A percentile compares a stretch with the other conserved stretches of the same genome.
Conservation (phyloP, 1,284 basidiomycete species). For the Cutaneotrichosporon sp. region DNA sequence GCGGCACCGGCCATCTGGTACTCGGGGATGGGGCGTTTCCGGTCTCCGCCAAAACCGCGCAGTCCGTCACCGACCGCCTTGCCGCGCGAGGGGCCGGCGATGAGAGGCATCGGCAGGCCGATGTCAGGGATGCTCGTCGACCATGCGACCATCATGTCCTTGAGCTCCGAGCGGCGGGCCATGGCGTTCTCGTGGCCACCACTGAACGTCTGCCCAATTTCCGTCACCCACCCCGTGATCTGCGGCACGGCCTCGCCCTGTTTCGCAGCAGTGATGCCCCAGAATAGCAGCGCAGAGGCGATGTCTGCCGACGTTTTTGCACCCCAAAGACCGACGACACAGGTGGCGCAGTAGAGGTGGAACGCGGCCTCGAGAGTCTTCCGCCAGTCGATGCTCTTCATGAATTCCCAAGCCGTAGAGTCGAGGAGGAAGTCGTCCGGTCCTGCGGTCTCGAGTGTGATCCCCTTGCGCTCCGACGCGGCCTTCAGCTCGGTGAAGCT, state of each 20-base stretch:
- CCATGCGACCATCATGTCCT: conserved; percentile 28
- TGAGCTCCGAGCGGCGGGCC: conserved; percentile 21
- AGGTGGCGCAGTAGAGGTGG: conserved; percentile 36
- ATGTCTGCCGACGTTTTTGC: conserved; percentile 15
- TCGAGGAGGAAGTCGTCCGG: conserved; percentile 22
- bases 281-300: conserved; percentile 26
- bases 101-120: conserved; percentile 23
- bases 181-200: conserved; percentile 12
- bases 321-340: conserved; percentile 34
- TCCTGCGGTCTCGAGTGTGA: conserved; percentile 5
- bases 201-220: conserved; percentile 12
- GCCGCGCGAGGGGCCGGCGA: conserved; percentile 27
- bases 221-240: conserved; percentile 10
- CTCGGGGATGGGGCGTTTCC: conserved; percentile 35
- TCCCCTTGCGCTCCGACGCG: neutral
- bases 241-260: conserved; percentile 17
- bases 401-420: conserved; percentile 14
- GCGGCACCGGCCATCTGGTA: conserved; percentile 29
- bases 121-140: conserved; percentile 26
- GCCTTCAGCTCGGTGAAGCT: conserved; percentile 13
- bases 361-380: conserved; percentile 28
- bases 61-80: conserved; percentile 31
- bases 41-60: conserved; percentile 24
- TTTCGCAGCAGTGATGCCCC: conserved; percentile 24
- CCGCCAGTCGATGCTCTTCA: conserved; percentile 28